Evolutionary conservation across 129 eudicot genomes (phyloP), one percentile per base, ranked within the genome.

Genomic region (Ambrosia trifida): DNA sequence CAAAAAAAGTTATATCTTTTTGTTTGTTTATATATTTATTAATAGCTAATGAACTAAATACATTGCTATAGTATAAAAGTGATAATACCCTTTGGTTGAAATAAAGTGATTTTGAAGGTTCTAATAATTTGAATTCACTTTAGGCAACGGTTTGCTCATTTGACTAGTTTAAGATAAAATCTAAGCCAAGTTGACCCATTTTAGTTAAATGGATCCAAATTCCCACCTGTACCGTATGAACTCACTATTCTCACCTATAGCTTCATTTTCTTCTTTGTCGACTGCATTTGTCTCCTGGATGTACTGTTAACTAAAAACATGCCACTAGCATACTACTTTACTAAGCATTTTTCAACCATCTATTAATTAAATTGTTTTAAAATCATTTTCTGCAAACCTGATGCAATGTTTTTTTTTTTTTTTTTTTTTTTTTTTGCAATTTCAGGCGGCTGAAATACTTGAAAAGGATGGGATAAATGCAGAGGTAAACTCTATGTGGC

Each of bases 371-470:
- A 28, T 12, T 13, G 11, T 11, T 50, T 6, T 4, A 59, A 9
- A 2, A 17, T 17, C 20, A 14, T 30, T 18, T 53, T 38, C 46
- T 51, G 32, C 50, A 17, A 36, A 54, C 52, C 18, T 65, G 71
- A 65, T 73, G 74, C 57, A 52, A 64, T 74, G 65, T 24, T 24
- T 24, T 24, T 24, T 24, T 24, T 24, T 24, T 24, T 24, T 24
- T 24, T 24, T 24, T 24, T 24, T 24, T 24, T 24, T 24, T 24
- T 24, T 18, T 72, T 32, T 59, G 41, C 77, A 63, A 70, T 78
- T 68, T 69, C 65, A 89, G 96, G 96, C 96, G 3, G 91, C 96
- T 53, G 96, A 89, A 59, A 85, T 83, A 81, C 89, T 90, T 54
- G 88, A 83, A 41, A 79, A 90, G 78, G 96, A 85, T 36, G 96